Percentiles rank a stretch among this genome's conserved stretches.
phyloP scores from a whole-genome alignment of 2,329 filamentous ascomycete species.

The Helicocarpus griseus region DNA sequence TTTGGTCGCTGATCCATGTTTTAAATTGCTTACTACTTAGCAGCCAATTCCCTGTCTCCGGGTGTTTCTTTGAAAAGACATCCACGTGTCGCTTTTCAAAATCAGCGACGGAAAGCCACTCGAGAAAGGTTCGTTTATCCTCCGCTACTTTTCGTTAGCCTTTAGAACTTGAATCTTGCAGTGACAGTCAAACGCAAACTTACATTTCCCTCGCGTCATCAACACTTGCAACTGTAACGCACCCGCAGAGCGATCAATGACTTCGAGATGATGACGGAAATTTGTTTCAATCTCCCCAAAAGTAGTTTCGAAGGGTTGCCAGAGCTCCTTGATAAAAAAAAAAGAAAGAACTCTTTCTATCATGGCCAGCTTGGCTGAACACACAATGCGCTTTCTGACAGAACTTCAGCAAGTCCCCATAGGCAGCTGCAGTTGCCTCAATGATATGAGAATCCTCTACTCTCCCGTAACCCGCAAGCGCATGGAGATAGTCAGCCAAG shows the following conservation, averaged over 20 bases:
- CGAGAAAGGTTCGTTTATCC: not conserved
- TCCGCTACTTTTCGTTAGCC: not conserved
- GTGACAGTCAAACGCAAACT: not conserved
- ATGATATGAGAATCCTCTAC: not conserved
- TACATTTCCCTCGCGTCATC: not conserved
- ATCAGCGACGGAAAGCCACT: not conserved
- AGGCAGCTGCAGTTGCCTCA: not conserved
- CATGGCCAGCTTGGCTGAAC: not conserved
- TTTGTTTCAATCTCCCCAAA: not conserved
- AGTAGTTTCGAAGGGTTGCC: not conserved
- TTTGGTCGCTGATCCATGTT: not conserved
- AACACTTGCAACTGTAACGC: not conserved
- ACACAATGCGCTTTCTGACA: not conserved
- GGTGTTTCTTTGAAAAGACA: constrained; percentile 1
- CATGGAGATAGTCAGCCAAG: not conserved
- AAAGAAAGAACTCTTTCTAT: not conserved
- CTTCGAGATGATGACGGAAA: not conserved
- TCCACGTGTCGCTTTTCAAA: constrained; percentile 2
- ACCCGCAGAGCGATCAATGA: not conserved
- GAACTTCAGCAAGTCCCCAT: not conserved
- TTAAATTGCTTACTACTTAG: not conserved
- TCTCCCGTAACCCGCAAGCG: not conserved
- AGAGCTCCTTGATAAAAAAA: not conserved
- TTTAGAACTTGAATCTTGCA: not conserved
- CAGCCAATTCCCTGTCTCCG: not conserved